phyloP scores from a whole-genome alignment of 2,329 filamentous ascomycete species.

The Phialophora chinensis region DNA sequence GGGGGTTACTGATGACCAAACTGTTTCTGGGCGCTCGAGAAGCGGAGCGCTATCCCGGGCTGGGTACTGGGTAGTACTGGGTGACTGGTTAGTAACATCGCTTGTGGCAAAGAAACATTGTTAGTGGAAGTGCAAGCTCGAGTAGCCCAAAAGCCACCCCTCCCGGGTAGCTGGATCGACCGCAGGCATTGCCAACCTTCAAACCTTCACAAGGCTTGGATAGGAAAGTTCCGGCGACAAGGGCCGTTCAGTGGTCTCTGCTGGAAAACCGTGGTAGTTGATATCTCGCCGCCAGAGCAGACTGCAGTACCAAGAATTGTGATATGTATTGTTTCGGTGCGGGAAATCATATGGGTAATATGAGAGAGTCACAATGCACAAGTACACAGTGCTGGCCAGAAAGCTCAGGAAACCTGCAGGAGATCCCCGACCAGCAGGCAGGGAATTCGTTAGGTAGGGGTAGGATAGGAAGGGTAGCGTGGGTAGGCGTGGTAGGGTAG shows the following conservation, averaged over 20 bases:
- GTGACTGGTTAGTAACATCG: not conserved
- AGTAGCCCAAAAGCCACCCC: not conserved
- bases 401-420: no score
- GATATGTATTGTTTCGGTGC: not conserved
- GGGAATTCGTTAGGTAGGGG: no score
- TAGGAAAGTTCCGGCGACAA: not conserved
- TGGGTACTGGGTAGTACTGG: not conserved
- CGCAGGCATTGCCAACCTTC: not conserved
- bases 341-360: not conserved
- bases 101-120: not conserved
- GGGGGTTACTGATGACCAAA: not conserved
- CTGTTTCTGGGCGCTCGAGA: not conserved
- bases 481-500: no score
- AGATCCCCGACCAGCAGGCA: no score
- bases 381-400: no score
- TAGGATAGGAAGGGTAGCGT: no score
- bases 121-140: not conserved
- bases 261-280: not conserved
- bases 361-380: not conserved
- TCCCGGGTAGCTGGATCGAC: not conserved
- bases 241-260: not conserved
- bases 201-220: not conserved
- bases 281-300: not conserved
- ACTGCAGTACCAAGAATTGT: not conserved
- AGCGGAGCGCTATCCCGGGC: not conserved